Evolutionary conservation across 441 rosid genomes (phyloP).

Genomic region (Gossypium aridum): DNA sequence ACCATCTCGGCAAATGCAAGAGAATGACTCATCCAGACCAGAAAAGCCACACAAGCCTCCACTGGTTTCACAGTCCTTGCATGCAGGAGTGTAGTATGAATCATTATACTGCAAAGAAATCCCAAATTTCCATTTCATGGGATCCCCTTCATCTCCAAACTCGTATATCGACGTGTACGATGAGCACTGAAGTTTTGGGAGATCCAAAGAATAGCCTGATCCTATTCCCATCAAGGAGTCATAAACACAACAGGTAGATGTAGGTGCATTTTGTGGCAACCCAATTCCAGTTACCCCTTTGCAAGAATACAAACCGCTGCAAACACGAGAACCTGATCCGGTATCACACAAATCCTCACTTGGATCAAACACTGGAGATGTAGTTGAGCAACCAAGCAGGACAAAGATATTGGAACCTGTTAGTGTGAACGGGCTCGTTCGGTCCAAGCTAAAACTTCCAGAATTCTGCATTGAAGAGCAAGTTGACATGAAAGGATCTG

Average conservation of each 20-base stretch:
- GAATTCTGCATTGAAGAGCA: constrained; percentile 64
- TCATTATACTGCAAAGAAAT: constrained; percentile 45
- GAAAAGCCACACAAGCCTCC: constrained; percentile 64
- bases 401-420: constrained; percentile 44
- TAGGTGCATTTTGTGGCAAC: constrained; percentile 43
- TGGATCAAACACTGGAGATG: constrained; percentile 58
- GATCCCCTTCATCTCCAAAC: constrained; percentile 57
- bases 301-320: constrained; percentile 59
- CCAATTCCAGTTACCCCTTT: constrained; percentile 53
- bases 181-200: constrained; percentile 61
- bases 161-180: constrained; percentile 49
- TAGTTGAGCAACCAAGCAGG: constrained; percentile 58
- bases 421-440: constrained; percentile 45
- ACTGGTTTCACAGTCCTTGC: constrained; percentile 61
- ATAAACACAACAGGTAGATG: constrained; percentile 55
- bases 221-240: constrained; percentile 43
- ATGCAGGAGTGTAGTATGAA: constrained; percentile 29
- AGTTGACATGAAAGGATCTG: constrained; percentile 61
- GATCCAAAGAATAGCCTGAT: constrained; percentile 48
- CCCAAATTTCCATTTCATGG: constrained; percentile 59
- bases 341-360: constrained; percentile 42
- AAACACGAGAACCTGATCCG: constrained; percentile 57
- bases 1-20: constrained; percentile 56
- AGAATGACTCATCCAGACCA: constrained; percentile 52
- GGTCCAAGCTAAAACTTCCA: constrained; percentile 55